phyloP scores from a whole-genome alignment of 345 rosid genomes.

The Arabidopsis suecica region DNA sequence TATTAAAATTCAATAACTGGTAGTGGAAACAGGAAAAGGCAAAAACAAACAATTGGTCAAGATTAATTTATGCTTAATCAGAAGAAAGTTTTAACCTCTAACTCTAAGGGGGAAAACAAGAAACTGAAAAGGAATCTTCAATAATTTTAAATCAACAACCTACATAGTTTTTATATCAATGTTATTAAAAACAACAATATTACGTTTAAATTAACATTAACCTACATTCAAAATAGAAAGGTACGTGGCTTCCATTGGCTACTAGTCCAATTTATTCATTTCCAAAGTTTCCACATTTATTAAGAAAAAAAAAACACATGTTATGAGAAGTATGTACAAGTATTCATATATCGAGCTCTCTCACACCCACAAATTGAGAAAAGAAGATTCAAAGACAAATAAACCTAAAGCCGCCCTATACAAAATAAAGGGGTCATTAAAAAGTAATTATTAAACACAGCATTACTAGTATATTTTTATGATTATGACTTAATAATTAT shows the following conservation, averaged over 20 bases:
- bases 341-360: conserved; percentile 21
- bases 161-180: neutral
- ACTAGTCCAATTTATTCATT: conserved; percentile 26
- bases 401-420: conserved; percentile 45
- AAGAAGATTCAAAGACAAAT: neutral
- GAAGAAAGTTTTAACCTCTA: conserved; percentile 12
- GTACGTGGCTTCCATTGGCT: conserved; percentile 25
- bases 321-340: conserved; percentile 39
- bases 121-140: conserved; percentile 2
- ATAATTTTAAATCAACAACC: conserved; percentile 18
- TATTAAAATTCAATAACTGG: conserved; percentile 26
- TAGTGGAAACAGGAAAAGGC: conserved; percentile 26
- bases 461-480: conserved; percentile 5
- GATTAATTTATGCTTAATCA: conserved; percentile 17
- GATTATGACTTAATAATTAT: conserved; percentile 32
- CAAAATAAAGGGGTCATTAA: conserved; percentile 41
- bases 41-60: conserved; percentile 24
- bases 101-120: neutral
- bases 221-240: conserved; percentile 10
- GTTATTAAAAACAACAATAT: no score
- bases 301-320: neutral
- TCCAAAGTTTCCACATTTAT: conserved; percentile 19
- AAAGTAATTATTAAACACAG: conserved; percentile 32
- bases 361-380: neutral
- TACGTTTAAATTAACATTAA: neutral